These are phyloP conservation scores for Groenewaldozyma auringiensis DNA, from an alignment of 1,139 yeast species.

Conservation along the genomic window DNA sequence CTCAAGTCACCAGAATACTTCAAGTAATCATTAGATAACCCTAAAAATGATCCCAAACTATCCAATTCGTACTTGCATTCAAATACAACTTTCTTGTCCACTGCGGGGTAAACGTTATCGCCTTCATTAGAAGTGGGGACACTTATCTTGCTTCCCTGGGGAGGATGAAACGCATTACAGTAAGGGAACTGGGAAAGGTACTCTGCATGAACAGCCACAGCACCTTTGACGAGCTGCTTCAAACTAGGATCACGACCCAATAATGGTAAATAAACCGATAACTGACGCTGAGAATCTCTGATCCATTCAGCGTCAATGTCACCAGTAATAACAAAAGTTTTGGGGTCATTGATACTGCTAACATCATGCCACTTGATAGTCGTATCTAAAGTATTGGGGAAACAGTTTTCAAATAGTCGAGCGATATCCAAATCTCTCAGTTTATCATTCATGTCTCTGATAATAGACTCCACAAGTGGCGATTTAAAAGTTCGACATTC, in stretches of 20 bases:
- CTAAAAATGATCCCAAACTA: slow-evolving; percentile 73
- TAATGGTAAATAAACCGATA: slow-evolving; percentile 66
- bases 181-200: slow-evolving; percentile 60
- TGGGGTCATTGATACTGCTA: slow-evolving; percentile 31
- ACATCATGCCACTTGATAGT: slow-evolving; percentile 66
- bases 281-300: slow-evolving; percentile 77
- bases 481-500: slow-evolving; percentile 70
- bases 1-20: slow-evolving; percentile 44
- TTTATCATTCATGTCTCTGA: slow-evolving; percentile 44
- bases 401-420: slow-evolving; percentile 68
- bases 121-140: slow-evolving; percentile 40
- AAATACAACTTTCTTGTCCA: slow-evolving; percentile 65
- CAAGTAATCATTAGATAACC: slow-evolving; percentile 64
- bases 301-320: slow-evolving; percentile 85
- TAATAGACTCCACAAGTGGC: slow-evolving; percentile 52
- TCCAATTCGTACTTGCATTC: slow-evolving; percentile 90
- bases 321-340: slow-evolving; percentile 76
- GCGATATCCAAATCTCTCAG: slow-evolving; percentile 60
- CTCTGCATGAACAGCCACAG: slow-evolving; percentile 69
- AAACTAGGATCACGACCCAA: slow-evolving; percentile 43
- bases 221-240: slow-evolving; percentile 56
- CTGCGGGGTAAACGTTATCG: slow-evolving; percentile 62
- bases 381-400: slow-evolving; percentile 85
- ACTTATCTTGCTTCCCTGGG: slow-evolving; percentile 49
- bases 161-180: slow-evolving; percentile 91